phyloP scores from a whole-genome alignment of 169 alveolate genomes.

The Plasmodium chabaudi region DNA sequence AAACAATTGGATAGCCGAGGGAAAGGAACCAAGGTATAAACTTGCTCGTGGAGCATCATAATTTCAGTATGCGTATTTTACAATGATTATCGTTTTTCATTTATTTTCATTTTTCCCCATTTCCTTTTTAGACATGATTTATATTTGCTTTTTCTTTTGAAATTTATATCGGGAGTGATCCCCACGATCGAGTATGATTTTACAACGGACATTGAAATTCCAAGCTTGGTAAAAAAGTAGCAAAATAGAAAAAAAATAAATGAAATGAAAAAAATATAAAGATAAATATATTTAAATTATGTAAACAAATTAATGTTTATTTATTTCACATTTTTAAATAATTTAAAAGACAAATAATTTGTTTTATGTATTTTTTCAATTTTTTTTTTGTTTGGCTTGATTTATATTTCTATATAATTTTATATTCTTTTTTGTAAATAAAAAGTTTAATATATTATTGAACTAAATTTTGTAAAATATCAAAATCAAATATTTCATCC shows the following conservation, averaged over 20 bases:
- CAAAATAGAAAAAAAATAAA: neutral
- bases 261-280: neutral
- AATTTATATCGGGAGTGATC: slow-evolving; percentile 88
- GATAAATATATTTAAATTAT: neutral
- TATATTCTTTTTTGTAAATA: too few relatives aligned
- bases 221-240: slow-evolving; percentile 16
- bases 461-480: slow-evolving; percentile 13
- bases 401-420: too few relatives aligned
- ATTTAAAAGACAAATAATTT: too few relatives aligned
- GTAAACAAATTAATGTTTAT: neutral
- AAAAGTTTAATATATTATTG: neutral
- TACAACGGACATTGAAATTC: slow-evolving; percentile 85
- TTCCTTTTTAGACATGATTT: slow-evolving; percentile 79
- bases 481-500: slow-evolving; percentile 27
- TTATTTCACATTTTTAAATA: too few relatives aligned
- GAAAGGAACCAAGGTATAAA: slow-evolving; percentile 58
- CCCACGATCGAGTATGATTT: slow-evolving; percentile 92
- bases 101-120: neutral
- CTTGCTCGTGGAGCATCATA: neutral
- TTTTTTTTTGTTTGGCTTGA: too few relatives aligned
- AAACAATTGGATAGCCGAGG: slow-evolving; percentile 63
- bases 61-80: too few relatives aligned
- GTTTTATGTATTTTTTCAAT: too few relatives aligned
- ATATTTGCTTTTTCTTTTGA: slow-evolving; percentile 85
- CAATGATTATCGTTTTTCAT: too few relatives aligned